These are phyloP conservation scores for Colletotrichum spaethianum DNA, from an alignment of 2,329 filamentous ascomycete species.

Conservation along the genomic window DNA sequence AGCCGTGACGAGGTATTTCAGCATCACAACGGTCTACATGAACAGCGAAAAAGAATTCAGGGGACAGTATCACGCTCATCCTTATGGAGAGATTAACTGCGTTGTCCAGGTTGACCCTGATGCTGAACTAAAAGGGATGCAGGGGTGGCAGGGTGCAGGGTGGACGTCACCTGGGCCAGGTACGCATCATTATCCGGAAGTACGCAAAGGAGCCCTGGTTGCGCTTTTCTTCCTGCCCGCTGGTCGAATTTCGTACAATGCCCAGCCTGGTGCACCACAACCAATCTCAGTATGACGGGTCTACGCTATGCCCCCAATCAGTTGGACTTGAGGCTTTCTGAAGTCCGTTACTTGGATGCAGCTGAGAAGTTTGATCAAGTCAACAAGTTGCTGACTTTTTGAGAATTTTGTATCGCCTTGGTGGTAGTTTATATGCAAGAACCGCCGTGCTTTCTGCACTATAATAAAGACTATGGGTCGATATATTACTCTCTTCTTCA, in stretches of 20 bases:
- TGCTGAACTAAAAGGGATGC: slow-evolving; percentile 68
- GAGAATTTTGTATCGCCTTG: neutral
- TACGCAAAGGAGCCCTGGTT: slow-evolving; percentile 63
- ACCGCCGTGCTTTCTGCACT: neutral
- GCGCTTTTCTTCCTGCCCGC: slow-evolving; percentile 70
- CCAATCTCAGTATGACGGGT: slow-evolving; percentile 46
- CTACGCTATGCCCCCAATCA: neutral
- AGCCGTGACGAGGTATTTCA: slow-evolving; percentile 64
- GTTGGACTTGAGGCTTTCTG: too few species aligned
- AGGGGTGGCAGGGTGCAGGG: slow-evolving; percentile 68
- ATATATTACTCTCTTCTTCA: too few species aligned
- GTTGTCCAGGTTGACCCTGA: slow-evolving; percentile 64
- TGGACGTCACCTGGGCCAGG: slow-evolving; percentile 70
- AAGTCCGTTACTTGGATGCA: neutral
- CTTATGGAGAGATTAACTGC: slow-evolving; percentile 70
- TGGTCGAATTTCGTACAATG: slow-evolving; percentile 66
- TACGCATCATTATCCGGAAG: slow-evolving; percentile 70
- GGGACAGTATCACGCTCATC: slow-evolving; percentile 66
- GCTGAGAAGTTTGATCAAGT: neutral
- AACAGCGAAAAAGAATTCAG: slow-evolving; percentile 61
- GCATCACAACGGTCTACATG: slow-evolving; percentile 72
- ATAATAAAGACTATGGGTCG: neutral
- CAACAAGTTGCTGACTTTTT: neutral
- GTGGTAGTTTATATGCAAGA: neutral
- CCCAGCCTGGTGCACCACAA: slow-evolving; percentile 59